Base-by-base conservation (phyloP, 2,329 filamentous ascomycete genomes). In the Mycosphaerelloides madeirae region DNA sequence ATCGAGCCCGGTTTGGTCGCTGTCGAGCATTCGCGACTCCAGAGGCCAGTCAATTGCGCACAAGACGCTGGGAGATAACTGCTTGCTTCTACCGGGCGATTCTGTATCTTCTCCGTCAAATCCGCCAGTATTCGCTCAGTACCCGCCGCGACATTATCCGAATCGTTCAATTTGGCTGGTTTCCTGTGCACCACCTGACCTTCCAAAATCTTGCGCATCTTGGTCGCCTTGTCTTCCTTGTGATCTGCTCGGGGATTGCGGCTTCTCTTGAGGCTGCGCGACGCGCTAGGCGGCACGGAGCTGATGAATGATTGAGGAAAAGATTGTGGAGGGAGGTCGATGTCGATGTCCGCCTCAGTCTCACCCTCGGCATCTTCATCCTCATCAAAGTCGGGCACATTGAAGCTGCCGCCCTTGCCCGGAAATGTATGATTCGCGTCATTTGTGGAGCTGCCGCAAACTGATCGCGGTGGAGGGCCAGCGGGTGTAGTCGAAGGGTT, bases 181-280 rank as follows among this genome's bases (percentile, higher is more conserved):
- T 37, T 39, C 19, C 34, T 41, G 76, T 33, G 22, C 22, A 25
- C 5, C 9, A 25, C 22, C 6, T 22, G 34, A 66, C 75, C 65
- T 62, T 79, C 62, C 62, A 72, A 83, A 8, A 90, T 66, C 49
- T 84, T 82, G 61, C 84, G 85, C 22, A 87, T 86, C 47, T 95
- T 80, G 6, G 77, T 71, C 3, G 81, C 77, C 58, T 88, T 85
- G 34, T 80, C 78, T 40, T 82, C 81, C 7, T 80, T 76, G 37
- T 70, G 58, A 52, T 52, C 56, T 12, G 66, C 45, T 29, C 56
- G 53, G 44, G 69, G 70, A 41, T 66, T 64, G 38, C 63, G 62
- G 41, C 68, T 72, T 44, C 65, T 48, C 51, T 68, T 68, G 14
- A 64, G 44, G 2, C 64, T 65, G 13, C 63, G 55, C 11, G 62